Evolutionary conservation across 345 rosid genomes (phyloP).

Genomic region (Clausena lansium): DNA sequence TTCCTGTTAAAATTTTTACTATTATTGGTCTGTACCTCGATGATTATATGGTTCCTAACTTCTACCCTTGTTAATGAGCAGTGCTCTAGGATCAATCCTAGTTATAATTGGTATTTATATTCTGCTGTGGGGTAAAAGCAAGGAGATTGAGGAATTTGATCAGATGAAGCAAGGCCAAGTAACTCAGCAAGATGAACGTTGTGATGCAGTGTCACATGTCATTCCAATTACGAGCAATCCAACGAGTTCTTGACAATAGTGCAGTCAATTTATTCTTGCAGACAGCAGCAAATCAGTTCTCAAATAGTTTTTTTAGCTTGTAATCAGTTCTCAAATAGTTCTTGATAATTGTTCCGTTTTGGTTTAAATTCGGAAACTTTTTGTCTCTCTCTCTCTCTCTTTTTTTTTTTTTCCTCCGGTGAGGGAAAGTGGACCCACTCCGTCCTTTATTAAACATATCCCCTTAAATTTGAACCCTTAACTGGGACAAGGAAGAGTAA

Average conservation of each 20-base stretch:
- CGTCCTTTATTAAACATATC: no score
- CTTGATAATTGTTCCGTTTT: no score
- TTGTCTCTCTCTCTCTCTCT: no score
- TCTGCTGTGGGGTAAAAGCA: slow-evolving; percentile 83
- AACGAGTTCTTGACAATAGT: background rate
- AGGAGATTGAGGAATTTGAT: slow-evolving; percentile 39
- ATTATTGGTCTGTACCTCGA: background rate
- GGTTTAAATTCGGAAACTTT: no score
- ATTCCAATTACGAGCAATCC: slow-evolving; percentile 5
- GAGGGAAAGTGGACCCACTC: no score
- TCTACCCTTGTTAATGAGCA: slow-evolving; percentile 22
- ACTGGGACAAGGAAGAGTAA: no score
- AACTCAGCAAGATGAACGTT: slow-evolving; percentile 20
- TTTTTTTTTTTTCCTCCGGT: no score
- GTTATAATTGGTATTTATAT: slow-evolving; percentile 66
- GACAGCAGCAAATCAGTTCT: background rate
- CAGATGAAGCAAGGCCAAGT: slow-evolving; percentile 35
- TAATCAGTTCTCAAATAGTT: background rate
- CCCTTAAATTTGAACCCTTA: no score
- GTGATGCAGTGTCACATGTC: slow-evolving; percentile 18
- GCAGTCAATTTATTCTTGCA: background rate
- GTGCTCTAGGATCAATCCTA: slow-evolving; percentile 63
- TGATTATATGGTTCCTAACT: background rate
- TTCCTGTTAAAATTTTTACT: background rate
- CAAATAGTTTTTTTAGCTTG: background rate